phyloP scores from a whole-genome alignment of 139 green algal genomes.

The Chlamydomonas sp. region DNA sequence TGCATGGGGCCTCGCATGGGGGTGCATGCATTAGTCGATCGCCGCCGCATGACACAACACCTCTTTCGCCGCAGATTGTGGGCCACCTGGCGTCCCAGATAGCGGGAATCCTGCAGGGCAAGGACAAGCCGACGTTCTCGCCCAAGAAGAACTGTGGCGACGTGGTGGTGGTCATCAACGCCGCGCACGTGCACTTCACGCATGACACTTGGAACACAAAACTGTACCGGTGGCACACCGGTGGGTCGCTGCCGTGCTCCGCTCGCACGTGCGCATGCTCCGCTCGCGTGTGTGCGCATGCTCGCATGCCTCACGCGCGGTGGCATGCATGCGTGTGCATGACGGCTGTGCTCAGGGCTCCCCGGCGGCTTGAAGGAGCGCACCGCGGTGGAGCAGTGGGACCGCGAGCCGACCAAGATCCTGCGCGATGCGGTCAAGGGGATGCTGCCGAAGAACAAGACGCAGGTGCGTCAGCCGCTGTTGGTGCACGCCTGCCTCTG shows the following conservation, averaged over 20 bases:
- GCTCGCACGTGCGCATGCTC: background rate
- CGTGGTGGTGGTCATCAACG: slow-evolving; percentile 81
- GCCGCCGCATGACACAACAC: background rate
- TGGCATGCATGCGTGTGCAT: background rate
- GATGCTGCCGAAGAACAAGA: slow-evolving; percentile 88
- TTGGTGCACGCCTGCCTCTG: slow-evolving; percentile 1
- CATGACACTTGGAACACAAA: slow-evolving; percentile 83
- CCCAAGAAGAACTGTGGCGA: slow-evolving; percentile 68
- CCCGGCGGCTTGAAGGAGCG: slow-evolving; percentile 74
- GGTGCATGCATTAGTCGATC: background rate
- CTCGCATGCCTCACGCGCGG: background rate
- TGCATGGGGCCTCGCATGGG: background rate
- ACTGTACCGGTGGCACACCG: slow-evolving; percentile 82
- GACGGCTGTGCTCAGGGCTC: slow-evolving; percentile 36
- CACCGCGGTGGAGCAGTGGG: slow-evolving; percentile 48
- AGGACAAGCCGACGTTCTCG: slow-evolving; percentile 81
- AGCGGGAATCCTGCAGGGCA: slow-evolving; percentile 66
- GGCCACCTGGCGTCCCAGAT: slow-evolving; percentile 69
- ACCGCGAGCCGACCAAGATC: slow-evolving; percentile 55
- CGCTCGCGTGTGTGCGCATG: background rate
- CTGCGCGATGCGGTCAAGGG: slow-evolving; percentile 65
- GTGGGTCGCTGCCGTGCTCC: slow-evolving; percentile 19
- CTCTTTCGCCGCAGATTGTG: slow-evolving; percentile 49
- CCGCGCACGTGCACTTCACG: slow-evolving; percentile 70
- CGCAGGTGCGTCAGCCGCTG: slow-evolving; percentile 36